phyloP scores from a whole-genome alignment of 1,284 basidiomycete species.

The Pseudozyma sp. region DNA sequence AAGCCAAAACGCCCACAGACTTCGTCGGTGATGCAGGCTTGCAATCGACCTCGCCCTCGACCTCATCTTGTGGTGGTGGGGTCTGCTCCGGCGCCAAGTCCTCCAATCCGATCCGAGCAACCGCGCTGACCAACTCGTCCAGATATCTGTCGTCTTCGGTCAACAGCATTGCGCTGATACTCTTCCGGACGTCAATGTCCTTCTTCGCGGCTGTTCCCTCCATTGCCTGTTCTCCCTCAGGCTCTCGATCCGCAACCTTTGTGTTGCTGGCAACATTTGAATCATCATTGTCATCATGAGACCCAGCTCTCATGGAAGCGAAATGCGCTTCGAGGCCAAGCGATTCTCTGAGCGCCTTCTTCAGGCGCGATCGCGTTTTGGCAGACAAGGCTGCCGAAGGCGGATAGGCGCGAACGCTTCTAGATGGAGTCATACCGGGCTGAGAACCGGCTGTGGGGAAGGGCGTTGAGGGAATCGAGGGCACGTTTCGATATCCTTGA shows the following conservation, averaged over 20 bases:
- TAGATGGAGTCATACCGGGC: conserved; percentile 6
- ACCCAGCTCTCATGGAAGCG: conserved; percentile 13
- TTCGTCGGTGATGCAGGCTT: not conserved
- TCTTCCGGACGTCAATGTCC: conserved; percentile 2
- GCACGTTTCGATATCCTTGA: conserved; percentile 13
- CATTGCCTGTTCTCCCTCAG: not conserved
- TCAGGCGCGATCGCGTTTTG: conserved; percentile 21
- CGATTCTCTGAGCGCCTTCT: conserved; percentile 36
- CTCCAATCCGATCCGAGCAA: conserved; percentile 32
- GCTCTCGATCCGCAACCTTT: not conserved
- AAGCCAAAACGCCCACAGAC: not conserved
- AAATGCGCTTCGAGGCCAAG: conserved; percentile 35
- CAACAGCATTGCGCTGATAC: conserved; percentile 30
- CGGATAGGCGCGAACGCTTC: conserved; percentile 6
- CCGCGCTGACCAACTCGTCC: conserved; percentile 35
- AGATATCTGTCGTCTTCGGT: conserved; percentile 37
- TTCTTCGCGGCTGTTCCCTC: not conserved
- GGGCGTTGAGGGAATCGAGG: conserved; percentile 27
- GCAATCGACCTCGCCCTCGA: not conserved
- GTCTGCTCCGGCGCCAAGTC: conserved; percentile 13
- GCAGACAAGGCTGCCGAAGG: conserved; percentile 32
- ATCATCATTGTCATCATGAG: not conserved
- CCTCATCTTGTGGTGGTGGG: not conserved
- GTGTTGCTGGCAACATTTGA: not conserved
- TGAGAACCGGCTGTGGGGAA: conserved; percentile 3